These are phyloP conservation scores for Coniosporium tulheliwenetii DNA, from an alignment of 2,329 filamentous ascomycete species.

Conservation along the genomic window DNA sequence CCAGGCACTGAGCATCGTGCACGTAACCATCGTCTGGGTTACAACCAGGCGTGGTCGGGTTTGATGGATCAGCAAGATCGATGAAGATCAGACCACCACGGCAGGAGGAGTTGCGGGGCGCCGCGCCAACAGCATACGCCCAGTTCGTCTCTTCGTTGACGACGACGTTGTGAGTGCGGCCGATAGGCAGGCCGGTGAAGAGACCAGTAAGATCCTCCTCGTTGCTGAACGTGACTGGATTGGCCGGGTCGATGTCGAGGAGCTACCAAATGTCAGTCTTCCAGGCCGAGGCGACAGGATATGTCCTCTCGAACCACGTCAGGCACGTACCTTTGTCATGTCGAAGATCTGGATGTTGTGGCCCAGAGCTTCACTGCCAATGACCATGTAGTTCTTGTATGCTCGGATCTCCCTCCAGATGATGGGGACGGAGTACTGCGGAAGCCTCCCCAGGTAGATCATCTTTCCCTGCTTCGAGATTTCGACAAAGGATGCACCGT, in stretches of 20 bases:
- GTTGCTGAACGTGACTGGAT: constrained; percentile 26
- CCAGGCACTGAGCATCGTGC: constrained; percentile 41
- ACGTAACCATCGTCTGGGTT: constrained; percentile 37
- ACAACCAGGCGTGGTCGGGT: constrained; percentile 34
- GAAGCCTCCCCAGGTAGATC: constrained; percentile 37
- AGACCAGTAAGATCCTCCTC: constrained; percentile 24
- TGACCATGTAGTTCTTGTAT: constrained; percentile 26
- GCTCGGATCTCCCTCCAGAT: constrained; percentile 38
- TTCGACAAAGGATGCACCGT: constrained; percentile 39
- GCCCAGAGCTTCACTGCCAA: constrained; percentile 27
- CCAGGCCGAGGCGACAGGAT: background rate
- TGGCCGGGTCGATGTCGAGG: constrained; percentile 28
- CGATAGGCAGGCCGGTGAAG: constrained; percentile 27
- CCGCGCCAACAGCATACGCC: constrained; percentile 25
- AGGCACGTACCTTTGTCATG: constrained; percentile 29
- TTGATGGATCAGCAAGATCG: constrained; percentile 34
- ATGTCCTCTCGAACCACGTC: background rate
- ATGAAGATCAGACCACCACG: constrained; percentile 38
- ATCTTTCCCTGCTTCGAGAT: constrained; percentile 34
- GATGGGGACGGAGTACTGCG: constrained; percentile 29
- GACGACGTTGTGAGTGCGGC: constrained; percentile 38
- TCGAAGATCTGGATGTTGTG: constrained; percentile 50
- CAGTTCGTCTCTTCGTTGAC: constrained; percentile 33
- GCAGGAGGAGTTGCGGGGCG: constrained; percentile 28
- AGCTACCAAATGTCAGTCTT: constrained; percentile 18